phyloP scores from a whole-genome alignment of 2,329 filamentous ascomycete species.

The Diaporthe sp. region DNA sequence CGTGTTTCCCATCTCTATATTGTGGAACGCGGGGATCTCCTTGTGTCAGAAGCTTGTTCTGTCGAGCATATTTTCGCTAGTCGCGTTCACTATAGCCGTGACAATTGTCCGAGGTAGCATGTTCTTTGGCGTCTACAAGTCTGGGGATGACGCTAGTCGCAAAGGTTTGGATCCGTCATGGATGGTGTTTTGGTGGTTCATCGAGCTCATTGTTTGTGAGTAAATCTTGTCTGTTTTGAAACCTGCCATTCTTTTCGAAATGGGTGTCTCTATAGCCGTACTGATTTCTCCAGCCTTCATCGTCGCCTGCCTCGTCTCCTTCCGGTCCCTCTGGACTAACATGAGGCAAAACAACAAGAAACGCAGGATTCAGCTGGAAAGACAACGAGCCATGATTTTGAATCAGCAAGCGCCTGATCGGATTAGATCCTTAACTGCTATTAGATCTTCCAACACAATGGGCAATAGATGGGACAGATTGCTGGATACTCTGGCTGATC shows the following conservation, averaged over 20 bases:
- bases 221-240: neutral
- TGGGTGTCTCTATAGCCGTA: neutral
- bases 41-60: constrained; percentile 41
- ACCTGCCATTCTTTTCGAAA: neutral
- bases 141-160: neutral
- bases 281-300: constrained; percentile 5
- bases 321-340: constrained; percentile 24
- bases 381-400: neutral
- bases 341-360: neutral
- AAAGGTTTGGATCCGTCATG: constrained; percentile 19
- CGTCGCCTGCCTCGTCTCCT: constrained; percentile 15
- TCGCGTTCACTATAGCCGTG: constrained; percentile 41
- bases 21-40: constrained; percentile 40
- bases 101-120: constrained; percentile 42
- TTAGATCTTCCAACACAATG: no score
- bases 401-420: neutral
- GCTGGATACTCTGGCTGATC: neutral
- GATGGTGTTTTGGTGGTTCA: constrained; percentile 12
- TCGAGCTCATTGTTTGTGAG: constrained; percentile 29
- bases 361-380: neutral
- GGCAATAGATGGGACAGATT: neutral
- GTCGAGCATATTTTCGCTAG: constrained; percentile 39
- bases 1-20: constrained; percentile 40
- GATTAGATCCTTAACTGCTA: neutral
- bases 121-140: constrained; percentile 22